Percentiles rank a stretch among this genome's conserved stretches.
Evolutionary conservation across 345 rosid genomes (phyloP).

Genomic region (Linum lewisii): DNA sequence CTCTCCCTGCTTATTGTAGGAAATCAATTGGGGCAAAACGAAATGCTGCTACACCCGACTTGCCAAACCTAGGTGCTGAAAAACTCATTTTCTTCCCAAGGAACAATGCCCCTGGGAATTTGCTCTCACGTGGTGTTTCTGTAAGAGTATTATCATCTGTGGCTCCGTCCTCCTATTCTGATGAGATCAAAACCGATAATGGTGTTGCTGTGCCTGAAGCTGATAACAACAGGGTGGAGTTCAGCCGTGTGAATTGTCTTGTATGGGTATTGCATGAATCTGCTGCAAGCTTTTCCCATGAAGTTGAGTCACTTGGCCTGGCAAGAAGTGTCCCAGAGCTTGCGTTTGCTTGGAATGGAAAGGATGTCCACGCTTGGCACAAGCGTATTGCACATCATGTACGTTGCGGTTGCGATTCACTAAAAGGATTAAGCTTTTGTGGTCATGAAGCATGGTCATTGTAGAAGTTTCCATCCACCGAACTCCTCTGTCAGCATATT

Average conservation of each 20-base stretch:
- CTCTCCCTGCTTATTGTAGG: slow-evolving; percentile 20
- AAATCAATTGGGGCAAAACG: slow-evolving; percentile 19
- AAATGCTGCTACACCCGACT: slow-evolving; percentile 13
- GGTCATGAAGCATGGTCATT: background rate
- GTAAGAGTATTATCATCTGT: slow-evolving; percentile 23
- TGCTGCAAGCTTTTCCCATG: slow-evolving; percentile 45
- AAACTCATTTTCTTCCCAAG: slow-evolving; percentile 11
- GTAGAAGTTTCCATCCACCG: background rate
- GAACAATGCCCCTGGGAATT: slow-evolving; percentile 14
- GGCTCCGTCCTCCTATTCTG: slow-evolving; percentile 19
- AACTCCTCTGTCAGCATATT: no score
- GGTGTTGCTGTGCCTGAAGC: slow-evolving; percentile 17
- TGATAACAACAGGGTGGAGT: slow-evolving; percentile 21
- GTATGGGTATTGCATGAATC: slow-evolving; percentile 55
- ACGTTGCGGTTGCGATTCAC: slow-evolving; percentile 5
- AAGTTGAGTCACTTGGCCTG: slow-evolving; percentile 40
- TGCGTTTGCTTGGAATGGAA: slow-evolving; percentile 66
- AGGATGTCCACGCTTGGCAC: slow-evolving; percentile 61
- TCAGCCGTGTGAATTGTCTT: slow-evolving; percentile 45
- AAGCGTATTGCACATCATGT: slow-evolving; percentile 45
- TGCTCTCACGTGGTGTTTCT: slow-evolving; percentile 16
- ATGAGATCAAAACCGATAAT: slow-evolving; percentile 20
- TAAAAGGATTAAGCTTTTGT: background rate
- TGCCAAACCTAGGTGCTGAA: slow-evolving; percentile 20
- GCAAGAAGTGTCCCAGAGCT: slow-evolving; percentile 37